Evolutionary conservation across 2,329 filamentous ascomycete genomes (phyloP).

Genomic region (Aspergillus ochraceoroseus): DNA sequence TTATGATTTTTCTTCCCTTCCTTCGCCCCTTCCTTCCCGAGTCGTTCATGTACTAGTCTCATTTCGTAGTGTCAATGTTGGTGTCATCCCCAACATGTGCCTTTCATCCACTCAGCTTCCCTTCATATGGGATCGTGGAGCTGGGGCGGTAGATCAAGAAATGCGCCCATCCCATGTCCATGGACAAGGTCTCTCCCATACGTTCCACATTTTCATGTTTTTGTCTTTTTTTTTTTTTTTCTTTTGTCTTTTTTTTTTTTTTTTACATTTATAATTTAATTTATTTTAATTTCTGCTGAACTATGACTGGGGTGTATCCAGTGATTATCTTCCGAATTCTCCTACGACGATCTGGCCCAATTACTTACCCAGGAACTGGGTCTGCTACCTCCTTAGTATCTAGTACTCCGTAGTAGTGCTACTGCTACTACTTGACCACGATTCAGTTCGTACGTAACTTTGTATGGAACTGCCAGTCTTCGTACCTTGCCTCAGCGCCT

Average conservation of each 20-base stretch:
- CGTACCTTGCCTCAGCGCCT: slow-evolving; percentile 24
- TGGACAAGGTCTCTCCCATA: not conserved
- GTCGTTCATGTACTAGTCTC: slow-evolving; percentile 22
- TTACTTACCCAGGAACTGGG: slow-evolving; percentile 12
- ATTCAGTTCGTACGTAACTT: slow-evolving; percentile 1
- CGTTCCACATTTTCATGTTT: slow-evolving; percentile 11
- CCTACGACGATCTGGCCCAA: slow-evolving; percentile 14
- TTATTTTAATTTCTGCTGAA: slow-evolving; percentile 5
- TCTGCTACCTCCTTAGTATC: too few species aligned
- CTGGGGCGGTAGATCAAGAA: slow-evolving; percentile 34
- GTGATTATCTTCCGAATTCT: slow-evolving; percentile 6
- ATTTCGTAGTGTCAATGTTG: slow-evolving; percentile 38
- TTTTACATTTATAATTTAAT: slow-evolving; percentile 11
- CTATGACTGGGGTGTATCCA: slow-evolving; percentile 1
- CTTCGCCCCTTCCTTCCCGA: slow-evolving; percentile 18
- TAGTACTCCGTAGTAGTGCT: too few species aligned
- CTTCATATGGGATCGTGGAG: slow-evolving; percentile 33
- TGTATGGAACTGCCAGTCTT: slow-evolving; percentile 8
- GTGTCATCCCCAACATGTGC: slow-evolving; percentile 37
- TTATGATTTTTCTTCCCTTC: slow-evolving; percentile 9
- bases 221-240: slow-evolving; percentile 5
- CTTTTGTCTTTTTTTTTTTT: slow-evolving; percentile 22
- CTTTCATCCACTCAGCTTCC: slow-evolving; percentile 3
- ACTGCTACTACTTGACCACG: not conserved
- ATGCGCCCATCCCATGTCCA: slow-evolving; percentile 14